Evolutionary conservation across 192 early-diverging fungal genomes (phyloP).

Genomic region (Linderina pennispora): DNA sequence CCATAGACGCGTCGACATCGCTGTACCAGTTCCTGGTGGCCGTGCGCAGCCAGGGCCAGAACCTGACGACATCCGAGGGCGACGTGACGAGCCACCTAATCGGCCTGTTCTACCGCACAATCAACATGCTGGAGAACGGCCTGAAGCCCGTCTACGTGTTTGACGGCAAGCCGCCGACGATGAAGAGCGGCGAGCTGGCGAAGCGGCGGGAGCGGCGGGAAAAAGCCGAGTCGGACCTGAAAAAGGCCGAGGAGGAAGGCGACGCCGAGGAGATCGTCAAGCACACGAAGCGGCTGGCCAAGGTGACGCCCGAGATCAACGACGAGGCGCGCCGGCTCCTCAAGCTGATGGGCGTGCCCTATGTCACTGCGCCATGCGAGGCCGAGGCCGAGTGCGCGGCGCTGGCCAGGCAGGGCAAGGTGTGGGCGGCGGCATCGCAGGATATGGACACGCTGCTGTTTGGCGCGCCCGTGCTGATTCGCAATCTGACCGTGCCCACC

Average conservation of each 20-base stretch:
- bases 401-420: constrained; percentile 80
- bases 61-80: constrained; percentile 82
- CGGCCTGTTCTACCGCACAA: constrained; percentile 94
- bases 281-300: constrained; percentile 80
- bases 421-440: constrained; percentile 93
- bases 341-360: constrained; percentile 90
- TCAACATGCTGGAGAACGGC: constrained; percentile 94
- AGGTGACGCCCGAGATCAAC: constrained; percentile 91
- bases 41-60: constrained; percentile 86
- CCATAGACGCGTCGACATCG: constrained; percentile 96
- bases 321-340: constrained; percentile 85
- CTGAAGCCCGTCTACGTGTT: constrained; percentile 97
- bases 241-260: constrained; percentile 68
- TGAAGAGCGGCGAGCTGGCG: constrained; percentile 87
- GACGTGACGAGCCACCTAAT: constrained; percentile 96
- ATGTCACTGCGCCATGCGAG: constrained; percentile 91
- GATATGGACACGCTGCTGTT: constrained; percentile 99
- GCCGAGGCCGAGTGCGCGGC: constrained; percentile 98
- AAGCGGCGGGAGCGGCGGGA: constrained; percentile 68
- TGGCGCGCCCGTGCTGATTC: constrained; percentile 78
- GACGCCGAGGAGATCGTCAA: constrained; percentile 77
- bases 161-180: constrained; percentile 91
- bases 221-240: constrained; percentile 60
- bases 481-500: constrained; percentile 91
- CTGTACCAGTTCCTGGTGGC: constrained; percentile 99